Base-by-base conservation (phyloP, 106 monocot genomes). In the Gastrodia elata region DNA sequence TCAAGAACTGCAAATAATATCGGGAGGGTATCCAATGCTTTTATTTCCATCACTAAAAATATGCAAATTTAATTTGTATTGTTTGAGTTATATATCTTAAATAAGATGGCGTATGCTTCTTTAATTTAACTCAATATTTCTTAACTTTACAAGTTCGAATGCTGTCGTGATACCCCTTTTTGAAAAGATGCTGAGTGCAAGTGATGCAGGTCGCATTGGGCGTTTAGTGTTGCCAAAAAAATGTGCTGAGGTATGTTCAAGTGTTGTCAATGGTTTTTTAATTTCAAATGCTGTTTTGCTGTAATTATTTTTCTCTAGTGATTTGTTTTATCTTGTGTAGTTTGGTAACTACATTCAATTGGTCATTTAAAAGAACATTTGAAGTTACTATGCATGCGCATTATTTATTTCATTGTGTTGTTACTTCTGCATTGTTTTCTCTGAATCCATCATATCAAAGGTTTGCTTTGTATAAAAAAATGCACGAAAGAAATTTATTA, bases 131-230 rank as follows among this genome's bases (percentile, higher is more conserved):
- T 5, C 42, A 44, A 38, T 75, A 34, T 79, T 81, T 86, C 90
- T 86, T 93, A 80, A 92, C 79, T 40, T 22, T 61, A 18, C 42
- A 75, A 89, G 97, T 77, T 87, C 97, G 68, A 91, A 93, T 71
- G 86, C 93, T 68, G 85, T 91, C 40, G 84, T 97, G 40, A 98
- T 88, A 33, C 97, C 97, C 35, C 83, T 98, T 76, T 98, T 98
- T 80, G 97, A 98, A 73, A 98, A 98, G 76, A 88, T 93, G 79
- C 82, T 98, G 59, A 98, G 97, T 77, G 97, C 93, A 65, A 98
- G 97, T 82, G 97, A 98, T 83, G 93, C 97, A 82, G 93, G 97
- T 20, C 84, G 97, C 34, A 93, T 98, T 80, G 97, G 97, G 71
- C 92, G 97, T 43, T 68, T 98, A 42, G 97, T 98, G 61, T 85